These are phyloP conservation scores for Calophaca sinica DNA, from an alignment of 306 rosid genomes.

Conservation along the genomic window DNA sequence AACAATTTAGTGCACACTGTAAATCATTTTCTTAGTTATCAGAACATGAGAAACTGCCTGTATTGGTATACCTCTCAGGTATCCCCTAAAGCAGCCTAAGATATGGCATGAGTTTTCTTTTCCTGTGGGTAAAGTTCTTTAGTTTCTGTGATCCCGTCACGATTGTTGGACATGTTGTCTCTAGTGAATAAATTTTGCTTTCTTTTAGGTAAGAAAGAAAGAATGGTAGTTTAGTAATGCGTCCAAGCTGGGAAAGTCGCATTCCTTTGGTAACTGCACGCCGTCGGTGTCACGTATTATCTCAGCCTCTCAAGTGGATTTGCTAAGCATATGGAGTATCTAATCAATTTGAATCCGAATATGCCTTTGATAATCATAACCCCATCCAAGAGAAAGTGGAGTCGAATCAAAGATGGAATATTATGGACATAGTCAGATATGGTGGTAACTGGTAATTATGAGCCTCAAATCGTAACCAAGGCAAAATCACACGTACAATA, in stretches of 20 bases:
- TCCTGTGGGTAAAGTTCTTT: no score
- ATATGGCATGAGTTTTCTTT: no score
- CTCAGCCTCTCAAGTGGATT: background rate
- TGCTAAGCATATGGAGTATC: background rate
- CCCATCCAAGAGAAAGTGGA: background rate
- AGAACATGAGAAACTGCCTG: background rate
- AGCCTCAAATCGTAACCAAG: no score
- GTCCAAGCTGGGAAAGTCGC: background rate
- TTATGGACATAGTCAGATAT: background rate
- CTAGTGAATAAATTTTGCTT: background rate
- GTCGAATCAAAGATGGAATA: background rate
- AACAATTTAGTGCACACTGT: no score
- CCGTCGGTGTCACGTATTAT: background rate
- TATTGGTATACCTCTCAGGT: no score
- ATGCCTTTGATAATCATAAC: background rate
- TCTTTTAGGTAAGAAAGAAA: background rate
- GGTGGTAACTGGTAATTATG: no score
- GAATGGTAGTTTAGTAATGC: background rate
- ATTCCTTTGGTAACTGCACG: background rate
- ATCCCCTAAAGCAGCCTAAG: no score
- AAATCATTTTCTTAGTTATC: no score
- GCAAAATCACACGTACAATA: no score
- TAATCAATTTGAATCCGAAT: background rate
- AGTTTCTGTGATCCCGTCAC: background rate
- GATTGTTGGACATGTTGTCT: slow-evolving; percentile 16